Evolutionary conservation across 2,329 filamentous ascomycete species (phyloP).

Genomic region (Sporothrix globosa): DNA sequence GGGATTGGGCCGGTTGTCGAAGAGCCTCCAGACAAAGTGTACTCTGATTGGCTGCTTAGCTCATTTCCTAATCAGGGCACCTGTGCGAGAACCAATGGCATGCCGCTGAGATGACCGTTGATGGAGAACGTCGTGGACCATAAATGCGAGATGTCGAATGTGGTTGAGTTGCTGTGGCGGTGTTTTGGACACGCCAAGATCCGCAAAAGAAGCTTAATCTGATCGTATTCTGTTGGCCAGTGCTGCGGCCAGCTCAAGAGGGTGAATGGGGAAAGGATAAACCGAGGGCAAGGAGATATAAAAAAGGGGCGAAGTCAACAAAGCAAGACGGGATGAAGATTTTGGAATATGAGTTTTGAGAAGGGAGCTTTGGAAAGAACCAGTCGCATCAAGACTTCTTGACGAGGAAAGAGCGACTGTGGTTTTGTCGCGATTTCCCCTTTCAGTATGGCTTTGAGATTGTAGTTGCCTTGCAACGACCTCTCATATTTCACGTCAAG

Average conservation of each 20-base stretch:
- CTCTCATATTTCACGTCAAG: not conserved
- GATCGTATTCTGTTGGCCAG: not conserved
- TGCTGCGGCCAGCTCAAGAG: not conserved
- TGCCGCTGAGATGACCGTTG: not conserved
- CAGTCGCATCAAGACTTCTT: slow-evolving; percentile 6
- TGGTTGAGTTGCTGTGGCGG: slow-evolving; percentile 8
- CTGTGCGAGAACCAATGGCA: slow-evolving; percentile 38
- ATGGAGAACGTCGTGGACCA: slow-evolving; percentile 10
- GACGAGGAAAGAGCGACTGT: not conserved
- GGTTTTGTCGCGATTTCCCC: not conserved
- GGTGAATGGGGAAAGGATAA: not conserved
- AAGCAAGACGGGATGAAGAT: not conserved
- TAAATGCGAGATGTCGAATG: not conserved
- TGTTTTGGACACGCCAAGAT: slow-evolving; percentile 20
- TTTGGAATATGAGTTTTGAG: not conserved
- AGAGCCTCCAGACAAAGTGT: not conserved
- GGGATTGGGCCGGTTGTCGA: slow-evolving; percentile 19
- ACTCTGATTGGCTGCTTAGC: slow-evolving; percentile 31
- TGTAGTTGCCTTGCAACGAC: not conserved
- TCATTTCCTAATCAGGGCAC: slow-evolving; percentile 35
- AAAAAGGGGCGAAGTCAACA: not conserved
- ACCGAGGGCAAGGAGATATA: not conserved
- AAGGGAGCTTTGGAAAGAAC: not conserved
- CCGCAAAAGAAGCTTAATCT: slow-evolving; percentile 22
- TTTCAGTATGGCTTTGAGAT: not conserved